Conservation (phyloP, 2,329 filamentous ascomycete species). For the Fusarium circinatum region DNA sequence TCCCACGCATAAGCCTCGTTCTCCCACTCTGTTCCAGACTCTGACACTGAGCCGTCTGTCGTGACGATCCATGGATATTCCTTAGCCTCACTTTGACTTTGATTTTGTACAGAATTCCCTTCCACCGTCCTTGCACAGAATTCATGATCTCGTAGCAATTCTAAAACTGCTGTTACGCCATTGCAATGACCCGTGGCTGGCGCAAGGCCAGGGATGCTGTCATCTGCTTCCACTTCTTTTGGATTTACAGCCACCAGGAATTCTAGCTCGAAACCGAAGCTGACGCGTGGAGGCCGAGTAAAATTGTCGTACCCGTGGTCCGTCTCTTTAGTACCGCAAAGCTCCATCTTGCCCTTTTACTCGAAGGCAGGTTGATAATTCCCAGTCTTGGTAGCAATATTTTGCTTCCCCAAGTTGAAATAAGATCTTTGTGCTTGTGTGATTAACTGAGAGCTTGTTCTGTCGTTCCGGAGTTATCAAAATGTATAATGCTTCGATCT, state of each 20-base stretch:
- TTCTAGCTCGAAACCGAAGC: slow-evolving; percentile 38
- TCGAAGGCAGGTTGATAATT: background rate
- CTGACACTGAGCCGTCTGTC: background rate
- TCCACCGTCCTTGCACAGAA: background rate
- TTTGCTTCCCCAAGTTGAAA: background rate
- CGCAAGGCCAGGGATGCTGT: slow-evolving; percentile 9
- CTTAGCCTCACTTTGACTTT: background rate
- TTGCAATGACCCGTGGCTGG: background rate
- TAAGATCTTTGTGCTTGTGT: background rate
- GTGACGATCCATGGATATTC: slow-evolving; percentile 17
- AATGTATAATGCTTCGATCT: background rate
- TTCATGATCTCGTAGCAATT: slow-evolving; percentile 1
- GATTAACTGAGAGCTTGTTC: slow-evolving; percentile 2
- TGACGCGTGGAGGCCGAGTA: slow-evolving; percentile 27
- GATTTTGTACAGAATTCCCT: background rate
- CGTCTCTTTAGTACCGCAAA: background rate
- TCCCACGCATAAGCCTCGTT: slow-evolving; percentile 30
- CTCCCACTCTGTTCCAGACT: background rate
- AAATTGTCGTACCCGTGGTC: background rate
- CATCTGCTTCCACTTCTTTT: background rate
- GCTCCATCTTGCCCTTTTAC: background rate
- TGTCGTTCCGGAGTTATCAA: background rate
- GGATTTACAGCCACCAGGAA: slow-evolving; percentile 17
- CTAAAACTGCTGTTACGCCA: background rate
- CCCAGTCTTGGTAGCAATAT: background rate